phyloP scores from a whole-genome alignment of 2,329 filamentous ascomycete genomes.

The Hypoxylon sp. region DNA sequence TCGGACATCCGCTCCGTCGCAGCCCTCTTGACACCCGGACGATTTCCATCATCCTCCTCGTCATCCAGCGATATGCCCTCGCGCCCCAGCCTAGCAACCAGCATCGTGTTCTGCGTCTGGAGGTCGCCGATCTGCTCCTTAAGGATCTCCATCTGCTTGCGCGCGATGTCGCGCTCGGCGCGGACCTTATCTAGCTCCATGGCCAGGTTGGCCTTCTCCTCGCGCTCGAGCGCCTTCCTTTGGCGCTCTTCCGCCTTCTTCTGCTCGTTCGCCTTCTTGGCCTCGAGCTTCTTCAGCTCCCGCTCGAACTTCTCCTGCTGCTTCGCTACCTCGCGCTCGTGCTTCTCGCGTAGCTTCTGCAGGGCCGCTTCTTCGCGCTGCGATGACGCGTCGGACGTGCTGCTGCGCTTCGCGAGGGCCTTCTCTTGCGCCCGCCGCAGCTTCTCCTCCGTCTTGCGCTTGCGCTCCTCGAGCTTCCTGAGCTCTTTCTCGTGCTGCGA shows the following conservation, averaged over 20 bases:
- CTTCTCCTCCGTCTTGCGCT: constrained; percentile 62
- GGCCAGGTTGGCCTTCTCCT: constrained; percentile 65
- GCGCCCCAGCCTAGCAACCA: constrained; percentile 69
- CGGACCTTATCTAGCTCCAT: constrained; percentile 68
- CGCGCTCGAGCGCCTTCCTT: constrained; percentile 67
- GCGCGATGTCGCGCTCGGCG: constrained; percentile 67
- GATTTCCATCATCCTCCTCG: not conserved
- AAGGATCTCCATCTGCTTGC: constrained; percentile 69
- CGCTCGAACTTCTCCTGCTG: constrained; percentile 76
- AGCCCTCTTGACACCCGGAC: constrained; percentile 25
- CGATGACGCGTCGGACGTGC: constrained; percentile 58
- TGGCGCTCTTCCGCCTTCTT: constrained; percentile 69
- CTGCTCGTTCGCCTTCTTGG: constrained; percentile 74
- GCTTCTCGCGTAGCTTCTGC: constrained; percentile 73
- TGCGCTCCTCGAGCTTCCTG: constrained; percentile 71
- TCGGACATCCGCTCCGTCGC: constrained; percentile 31
- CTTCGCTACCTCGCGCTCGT: constrained; percentile 74
- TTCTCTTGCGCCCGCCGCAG: constrained; percentile 50
- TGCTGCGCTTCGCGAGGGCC: constrained; percentile 56
- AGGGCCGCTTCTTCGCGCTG: constrained; percentile 58
- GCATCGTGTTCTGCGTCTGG: constrained; percentile 72
- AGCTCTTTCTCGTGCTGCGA: constrained; percentile 74
- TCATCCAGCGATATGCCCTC: constrained; percentile 50
- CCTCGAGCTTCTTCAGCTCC: constrained; percentile 75
- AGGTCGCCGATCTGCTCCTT: constrained; percentile 69